Evolutionary conservation across 208 protist species (phyloP), one percentile per base, ranked within the genome.

Genomic region (Acanthamoeba castellanii): DNA sequence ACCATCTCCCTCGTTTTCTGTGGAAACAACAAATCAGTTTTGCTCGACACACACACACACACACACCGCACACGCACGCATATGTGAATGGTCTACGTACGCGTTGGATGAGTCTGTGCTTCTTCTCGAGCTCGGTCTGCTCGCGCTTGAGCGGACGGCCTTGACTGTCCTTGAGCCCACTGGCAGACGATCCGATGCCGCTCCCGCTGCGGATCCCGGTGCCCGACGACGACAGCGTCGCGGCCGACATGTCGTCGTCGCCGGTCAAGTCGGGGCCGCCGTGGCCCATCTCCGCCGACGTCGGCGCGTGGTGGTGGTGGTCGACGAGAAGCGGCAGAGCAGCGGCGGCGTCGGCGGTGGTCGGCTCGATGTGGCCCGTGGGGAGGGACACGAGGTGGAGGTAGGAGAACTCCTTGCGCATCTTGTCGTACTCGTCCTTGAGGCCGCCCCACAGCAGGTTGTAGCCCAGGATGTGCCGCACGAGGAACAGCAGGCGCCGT

Each of bases 301-400:
- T 18, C 11, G 52, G 52, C 52, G 52, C 11, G 11, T 57, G 52
- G 52, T 11, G 11, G 5, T 57, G 52, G 52, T 11, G 13, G 13
- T 5, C 59, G 3, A 16, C 22, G 20, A 68, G 64, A 3, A n/a
- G 64, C 64, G 0, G n/a, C n/a, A 16, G n/a, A 66, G 13, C 22
- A 66, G 13, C 22, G 5, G 64, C 64, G 64, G 57, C 57, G 20
- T 64, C 57, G 22, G 0, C 18, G 57, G 68, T 14, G 5, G 68
- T 22, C 27, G 76, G 47, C 18, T 87, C 78, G 50, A 87, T 34
- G 52, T 87, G 78, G 7, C 78, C 47, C 22, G 52, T 87, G 47
- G 78, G 78, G 30, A 87, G 78, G 32, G 78, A 87, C n/a, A 87
- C 78, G 47, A 64, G 64, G 78, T 87, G 78, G 52, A 61, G 47